A percentile compares a stretch with the other conserved stretches of the same genome.
Evolutionary conservation across 495 filamentous ascomycete genomes (phyloP).

Genomic region (Neurospora tetraspora): DNA sequence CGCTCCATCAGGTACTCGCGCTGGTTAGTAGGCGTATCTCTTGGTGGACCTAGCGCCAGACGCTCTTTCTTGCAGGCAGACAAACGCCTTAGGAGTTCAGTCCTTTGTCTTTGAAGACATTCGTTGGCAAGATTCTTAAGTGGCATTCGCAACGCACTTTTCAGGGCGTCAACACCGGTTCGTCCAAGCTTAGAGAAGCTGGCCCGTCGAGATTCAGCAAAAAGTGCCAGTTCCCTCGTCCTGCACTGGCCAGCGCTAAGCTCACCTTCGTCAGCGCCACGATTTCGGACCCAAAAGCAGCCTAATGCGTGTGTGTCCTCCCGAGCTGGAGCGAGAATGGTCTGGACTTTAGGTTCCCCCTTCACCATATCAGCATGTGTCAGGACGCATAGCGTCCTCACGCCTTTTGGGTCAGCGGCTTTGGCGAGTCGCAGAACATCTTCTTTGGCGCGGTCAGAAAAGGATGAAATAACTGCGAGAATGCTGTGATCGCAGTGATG

Average conservation of each 20-base stretch:
- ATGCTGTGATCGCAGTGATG: constrained; percentile 14
- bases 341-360: constrained; percentile 27
- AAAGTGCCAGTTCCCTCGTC: constrained; percentile 27
- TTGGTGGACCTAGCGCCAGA: constrained; percentile 32
- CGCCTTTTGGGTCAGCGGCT: constrained; percentile 34
- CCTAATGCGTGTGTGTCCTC: constrained; percentile 40
- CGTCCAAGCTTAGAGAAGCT: constrained; percentile 28
- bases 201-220: constrained; percentile 33
- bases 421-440: constrained; percentile 45
- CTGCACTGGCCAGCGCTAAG: constrained; percentile 16
- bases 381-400: constrained; percentile 46
- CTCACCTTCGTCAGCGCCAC: constrained; percentile 27
- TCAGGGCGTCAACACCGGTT: constrained; percentile 42
- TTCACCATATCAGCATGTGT: constrained; percentile 49
- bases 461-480: constrained; percentile 47
- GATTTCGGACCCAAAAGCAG: constrained; percentile 49
- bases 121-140: constrained; percentile 36
- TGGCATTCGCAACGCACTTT: constrained; percentile 30
- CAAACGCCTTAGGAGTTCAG: constrained; percentile 35
- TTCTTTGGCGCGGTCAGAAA: constrained; percentile 50
- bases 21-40: constrained; percentile 19
- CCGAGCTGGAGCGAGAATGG: constrained; percentile 33
- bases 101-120: constrained; percentile 42
- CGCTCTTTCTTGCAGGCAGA: constrained; percentile 22
- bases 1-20: constrained; percentile 5